These are phyloP conservation scores for Copromyces sp. DNA, from an alignment of 495 filamentous ascomycete genomes.

Conservation along the genomic window DNA sequence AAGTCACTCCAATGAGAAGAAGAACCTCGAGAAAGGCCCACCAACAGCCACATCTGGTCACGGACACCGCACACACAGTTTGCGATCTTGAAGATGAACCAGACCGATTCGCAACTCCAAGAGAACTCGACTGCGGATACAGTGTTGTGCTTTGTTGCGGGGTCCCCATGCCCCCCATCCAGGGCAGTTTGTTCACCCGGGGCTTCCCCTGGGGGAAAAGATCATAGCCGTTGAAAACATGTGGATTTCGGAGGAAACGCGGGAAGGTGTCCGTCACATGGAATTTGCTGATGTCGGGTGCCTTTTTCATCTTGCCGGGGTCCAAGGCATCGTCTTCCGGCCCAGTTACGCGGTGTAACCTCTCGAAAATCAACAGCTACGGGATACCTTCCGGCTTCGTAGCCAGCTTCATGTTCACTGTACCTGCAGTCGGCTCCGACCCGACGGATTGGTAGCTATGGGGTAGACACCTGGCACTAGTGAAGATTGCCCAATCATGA, in stretches of 20 bases:
- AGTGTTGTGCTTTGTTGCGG: neutral
- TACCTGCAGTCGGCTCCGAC: neutral
- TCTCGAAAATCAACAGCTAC: neutral
- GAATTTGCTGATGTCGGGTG: neutral
- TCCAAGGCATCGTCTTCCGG: neutral
- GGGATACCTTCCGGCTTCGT: neutral
- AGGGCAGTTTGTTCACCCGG: neutral
- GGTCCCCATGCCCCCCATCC: neutral
- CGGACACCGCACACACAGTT: neutral
- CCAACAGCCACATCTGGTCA: neutral
- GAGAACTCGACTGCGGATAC: neutral
- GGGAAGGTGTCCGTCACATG: neutral
- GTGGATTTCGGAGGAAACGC: neutral
- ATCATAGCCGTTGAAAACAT: neutral
- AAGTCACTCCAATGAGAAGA: neutral
- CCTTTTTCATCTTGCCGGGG: neutral
- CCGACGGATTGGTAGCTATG: neutral
- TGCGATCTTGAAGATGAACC: neutral
- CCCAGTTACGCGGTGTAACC: neutral
- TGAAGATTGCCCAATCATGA: neutral
- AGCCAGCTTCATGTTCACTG: neutral
- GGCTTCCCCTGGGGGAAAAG: neutral
- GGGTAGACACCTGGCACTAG: neutral
- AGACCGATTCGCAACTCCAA: neutral
- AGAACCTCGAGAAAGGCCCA: neutral